phyloP scores from a whole-genome alignment of 2,329 filamentous ascomycete genomes.

The Lachnellula hyalina region DNA sequence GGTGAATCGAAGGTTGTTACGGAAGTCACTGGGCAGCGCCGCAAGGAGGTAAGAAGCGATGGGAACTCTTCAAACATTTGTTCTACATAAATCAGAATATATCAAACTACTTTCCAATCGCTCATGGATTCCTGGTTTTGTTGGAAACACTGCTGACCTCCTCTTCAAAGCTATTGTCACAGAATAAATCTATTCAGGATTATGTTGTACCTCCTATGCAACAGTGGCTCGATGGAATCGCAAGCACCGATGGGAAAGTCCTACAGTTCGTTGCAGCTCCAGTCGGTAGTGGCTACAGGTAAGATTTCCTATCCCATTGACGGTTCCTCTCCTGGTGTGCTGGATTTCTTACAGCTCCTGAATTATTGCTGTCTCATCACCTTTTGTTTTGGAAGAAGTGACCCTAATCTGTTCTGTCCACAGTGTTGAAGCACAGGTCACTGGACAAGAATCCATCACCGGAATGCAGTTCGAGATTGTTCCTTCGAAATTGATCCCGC shows the following conservation, averaged over 20 bases:
- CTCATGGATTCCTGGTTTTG: too few relatives aligned
- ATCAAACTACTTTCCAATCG: too few relatives aligned
- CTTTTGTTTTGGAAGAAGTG: too few relatives aligned
- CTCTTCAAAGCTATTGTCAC: neutral
- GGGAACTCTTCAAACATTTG: too few relatives aligned
- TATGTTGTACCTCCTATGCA: slow-evolving; percentile 39
- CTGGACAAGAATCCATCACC: slow-evolving; percentile 32
- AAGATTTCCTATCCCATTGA: too few relatives aligned
- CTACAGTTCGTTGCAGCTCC: slow-evolving; percentile 41
- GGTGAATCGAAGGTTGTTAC: slow-evolving; percentile 27
- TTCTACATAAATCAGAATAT: too few relatives aligned
- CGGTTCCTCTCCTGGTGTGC: too few relatives aligned
- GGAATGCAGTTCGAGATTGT: slow-evolving; percentile 40
- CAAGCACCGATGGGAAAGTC: slow-evolving; percentile 30
- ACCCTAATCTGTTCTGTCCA: too few relatives aligned
- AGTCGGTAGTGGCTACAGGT: slow-evolving; percentile 32
- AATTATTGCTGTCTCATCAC: too few relatives aligned
- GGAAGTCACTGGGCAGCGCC: slow-evolving; percentile 11
- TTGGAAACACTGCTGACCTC: neutral
- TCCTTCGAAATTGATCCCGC: slow-evolving; percentile 14
- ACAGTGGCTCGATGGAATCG: slow-evolving; percentile 40
- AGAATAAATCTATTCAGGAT: slow-evolving; percentile 32
- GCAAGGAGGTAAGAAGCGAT: neutral
- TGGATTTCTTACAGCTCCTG: too few relatives aligned
- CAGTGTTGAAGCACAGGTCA: slow-evolving; percentile 38